Percentiles rank a stretch among this genome's conserved stretches.
These are phyloP conservation scores for Elaeagnus macrophylla DNA, from an alignment of 306 rosid genomes.

Conservation along the genomic window DNA sequence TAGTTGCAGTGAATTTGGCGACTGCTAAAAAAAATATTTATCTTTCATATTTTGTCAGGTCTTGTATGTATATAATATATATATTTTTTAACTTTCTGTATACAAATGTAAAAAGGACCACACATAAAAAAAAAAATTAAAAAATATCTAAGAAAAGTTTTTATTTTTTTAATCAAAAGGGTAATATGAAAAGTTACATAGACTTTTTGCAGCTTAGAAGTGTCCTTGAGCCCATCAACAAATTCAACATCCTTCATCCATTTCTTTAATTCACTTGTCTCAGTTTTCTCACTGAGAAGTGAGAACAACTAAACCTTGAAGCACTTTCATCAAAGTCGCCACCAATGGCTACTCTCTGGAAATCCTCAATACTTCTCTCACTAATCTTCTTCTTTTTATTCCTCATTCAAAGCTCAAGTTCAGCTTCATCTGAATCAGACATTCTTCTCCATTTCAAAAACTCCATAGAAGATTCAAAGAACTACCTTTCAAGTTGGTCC, in stretches of 20 bases:
- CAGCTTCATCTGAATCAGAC: conserved; percentile 42
- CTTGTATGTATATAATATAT: no score
- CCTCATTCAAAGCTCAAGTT: conserved; percentile 34
- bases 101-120: no score
- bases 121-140: no score
- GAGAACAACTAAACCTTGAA: conserved; percentile 14
- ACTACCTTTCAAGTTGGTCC: conserved; percentile 66
- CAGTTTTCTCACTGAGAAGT: conserved; percentile 20
- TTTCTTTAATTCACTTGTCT: conserved; percentile 15
- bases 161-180: no score
- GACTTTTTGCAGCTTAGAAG: conserved; percentile 20
- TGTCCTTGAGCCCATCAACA: conserved; percentile 20
- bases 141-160: no score
- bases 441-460: conserved; percentile 65
- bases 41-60: no score
- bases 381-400: conserved; percentile 25
- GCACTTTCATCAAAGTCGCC: conserved; percentile 24
- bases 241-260: conserved; percentile 10
- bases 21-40: no score
- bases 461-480: conserved; percentile 57
- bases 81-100: no score
- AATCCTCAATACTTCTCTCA: conserved; percentile 39
- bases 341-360: conserved; percentile 55
- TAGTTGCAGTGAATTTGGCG: no score
- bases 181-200: conserved; percentile 5